A percentile compares a stretch with the other conserved stretches of the same genome.
Evolutionary conservation across 2,329 filamentous ascomycete species (phyloP).

Genomic region (Paramyrothecium roridum): DNA sequence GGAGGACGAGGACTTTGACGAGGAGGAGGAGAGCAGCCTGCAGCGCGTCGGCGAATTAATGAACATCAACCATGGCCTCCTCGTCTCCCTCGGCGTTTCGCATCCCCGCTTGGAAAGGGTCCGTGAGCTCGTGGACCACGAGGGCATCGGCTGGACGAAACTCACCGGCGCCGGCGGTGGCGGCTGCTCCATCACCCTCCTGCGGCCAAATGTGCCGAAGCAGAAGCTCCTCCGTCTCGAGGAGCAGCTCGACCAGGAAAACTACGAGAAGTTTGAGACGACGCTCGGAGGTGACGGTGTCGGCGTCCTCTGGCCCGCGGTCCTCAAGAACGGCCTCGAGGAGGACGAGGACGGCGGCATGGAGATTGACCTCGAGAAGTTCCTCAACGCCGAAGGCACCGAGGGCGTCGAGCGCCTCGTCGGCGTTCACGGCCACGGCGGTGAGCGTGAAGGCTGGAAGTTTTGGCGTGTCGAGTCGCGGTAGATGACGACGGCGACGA

Average conservation of each 20-base stretch:
- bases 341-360: constrained; percentile 78
- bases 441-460: constrained; percentile 78
- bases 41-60: constrained; percentile 81
- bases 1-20: constrained; percentile 63
- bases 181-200: constrained; percentile 88
- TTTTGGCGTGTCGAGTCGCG: constrained; percentile 69
- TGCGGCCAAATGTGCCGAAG: constrained; percentile 62
- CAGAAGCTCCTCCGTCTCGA: constrained; percentile 63
- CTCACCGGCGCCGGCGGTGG: constrained; percentile 93
- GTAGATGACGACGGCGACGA: too few species aligned
- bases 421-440: constrained; percentile 67
- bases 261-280: constrained; percentile 82
- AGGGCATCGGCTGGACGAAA: constrained; percentile 94
- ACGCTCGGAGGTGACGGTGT: constrained; percentile 92
- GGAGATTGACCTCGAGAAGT: constrained; percentile 84
- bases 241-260: constrained; percentile 61
- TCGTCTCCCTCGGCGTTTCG: constrained; percentile 89
- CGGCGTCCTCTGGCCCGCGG: constrained; percentile 89
- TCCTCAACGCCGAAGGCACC: constrained; percentile 78
- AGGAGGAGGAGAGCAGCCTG: constrained; percentile 60
- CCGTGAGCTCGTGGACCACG: constrained; percentile 84
- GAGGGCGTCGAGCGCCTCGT: constrained; percentile 86
- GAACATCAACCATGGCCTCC: constrained; percentile 87
- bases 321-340: constrained; percentile 79
- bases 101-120: constrained; percentile 91